Base-by-base conservation (phyloP, 2,329 filamentous ascomycete species). In the Macrophomina tecta region DNA sequence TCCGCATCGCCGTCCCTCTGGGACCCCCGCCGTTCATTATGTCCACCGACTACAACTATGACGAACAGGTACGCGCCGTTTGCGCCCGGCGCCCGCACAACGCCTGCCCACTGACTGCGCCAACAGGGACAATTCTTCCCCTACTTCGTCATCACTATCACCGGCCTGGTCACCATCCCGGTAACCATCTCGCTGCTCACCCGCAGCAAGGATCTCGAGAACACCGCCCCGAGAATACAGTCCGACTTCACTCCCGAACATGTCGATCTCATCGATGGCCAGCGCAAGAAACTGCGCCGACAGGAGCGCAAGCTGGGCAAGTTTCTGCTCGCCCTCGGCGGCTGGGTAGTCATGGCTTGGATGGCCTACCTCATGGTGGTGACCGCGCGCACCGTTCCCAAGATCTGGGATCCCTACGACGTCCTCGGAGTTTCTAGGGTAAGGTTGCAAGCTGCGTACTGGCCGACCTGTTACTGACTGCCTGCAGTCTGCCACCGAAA, bases 41-140 rank as follows among this genome's bases (percentile, higher is more conserved):
- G 89, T 94, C 90, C 78, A 92, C 91, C 76, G 94, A 98, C 81
- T 99, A 99, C 86, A 96, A 92, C 75, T 99, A 99, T 84, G 95
- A 99, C 87, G 92, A 97, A 78, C 89, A 95, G 88, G 90, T 91
- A 78, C 70, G 80, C 34, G 32, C n/a, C n/a, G 11, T n/a, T 42
- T n/a, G 48, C 61, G 49, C 64, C 30, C 34, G 5, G 18, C 30
- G 18, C 7, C 53, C 14, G 16, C 38, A 8, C 38, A 63, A 4
- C 36, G 23, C 18, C 40, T 8, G 63, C 42, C 38, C n/a, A 14
- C 65, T 74, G 71, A 76, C 69, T 63, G 12, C 6, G 7, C 11
- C 2, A 16, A 16, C 68, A 95, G 88, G 94, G 93, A 74, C 92
- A 97, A 87, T 97, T 97, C 85, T 99, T 97, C 85, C 95, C 96